Evolutionary conservation across 441 rosid species (phyloP), one percentile per base, ranked within the genome.

Genomic region (Eutrema salsugineum): DNA sequence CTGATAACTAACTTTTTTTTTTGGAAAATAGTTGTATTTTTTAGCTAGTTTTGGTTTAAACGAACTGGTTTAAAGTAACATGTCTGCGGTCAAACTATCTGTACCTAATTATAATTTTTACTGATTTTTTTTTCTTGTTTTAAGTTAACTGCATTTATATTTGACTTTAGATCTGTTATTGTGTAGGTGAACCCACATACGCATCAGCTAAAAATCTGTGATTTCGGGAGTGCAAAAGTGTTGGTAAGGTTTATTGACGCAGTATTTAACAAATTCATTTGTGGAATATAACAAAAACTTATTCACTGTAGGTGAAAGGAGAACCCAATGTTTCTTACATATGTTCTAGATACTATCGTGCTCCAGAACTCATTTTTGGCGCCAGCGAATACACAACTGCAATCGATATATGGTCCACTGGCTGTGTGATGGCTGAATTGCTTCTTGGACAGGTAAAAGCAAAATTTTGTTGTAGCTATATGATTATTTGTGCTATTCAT

Each of bases 381-480:
- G 98, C 99, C 58, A 91, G 95, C 16, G 97, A 93, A 81, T 95
- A 95, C 76, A 93, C 99, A 63, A 91, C 98, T 76, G 99, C 99
- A 16, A 95, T 95, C 43, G 99, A 95, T 82, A 88, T 95, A 83
- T 95, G 99, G 99, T 95, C 99, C 38, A 84, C 97, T 17, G 99
- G 99, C 70, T 95, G 99, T 72, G 99, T 95, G 80, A 91, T 95
- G 98, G 99, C 98, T 27, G 99, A 95, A 83, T 83, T 95, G 74
- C 93, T 95, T 78, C 97, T 95, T 65, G 99, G 99, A 32, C 96
- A 94, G 97, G 99, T 92, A 47, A 42, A 70, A 35, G 68, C 54
- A 53, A 17, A n/a, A 17, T 20, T 6, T 22, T 77, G 39, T 61
- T 11, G 22, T 56, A 54, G 44, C 63, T 67, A 36, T 46, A 7